These are phyloP conservation scores for Trametes meyenii DNA, from an alignment of 768 basidiomycete genomes.

Conservation along the genomic window DNA sequence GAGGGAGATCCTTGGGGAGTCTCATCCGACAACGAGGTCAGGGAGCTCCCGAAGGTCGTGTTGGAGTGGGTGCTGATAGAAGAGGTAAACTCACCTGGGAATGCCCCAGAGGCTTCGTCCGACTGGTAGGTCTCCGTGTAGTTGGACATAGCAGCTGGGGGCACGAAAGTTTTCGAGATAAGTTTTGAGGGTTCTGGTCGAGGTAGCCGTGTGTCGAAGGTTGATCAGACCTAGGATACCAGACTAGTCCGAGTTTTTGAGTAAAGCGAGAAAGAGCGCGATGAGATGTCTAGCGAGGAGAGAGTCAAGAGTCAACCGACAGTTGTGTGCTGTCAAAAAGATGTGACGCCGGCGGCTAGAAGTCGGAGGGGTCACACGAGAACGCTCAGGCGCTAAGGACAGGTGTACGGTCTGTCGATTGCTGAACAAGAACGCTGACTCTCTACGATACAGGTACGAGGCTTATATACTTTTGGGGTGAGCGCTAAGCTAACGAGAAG, in stretches of 20 bases:
- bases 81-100: not conserved
- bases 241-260: not conserved
- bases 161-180: not conserved
- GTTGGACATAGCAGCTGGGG: not conserved
- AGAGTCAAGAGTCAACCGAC: too few relatives aligned
- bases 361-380: not conserved
- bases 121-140: not conserved
- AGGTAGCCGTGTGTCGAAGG: not conserved
- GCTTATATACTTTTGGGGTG: not conserved
- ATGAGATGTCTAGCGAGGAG: not conserved
- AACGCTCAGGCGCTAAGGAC: conserved; percentile 8
- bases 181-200: not conserved
- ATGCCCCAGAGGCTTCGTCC: not conserved
- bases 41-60: not conserved
- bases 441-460: not conserved
- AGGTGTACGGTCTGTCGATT: not conserved
- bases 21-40: not conserved
- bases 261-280: too few relatives aligned
- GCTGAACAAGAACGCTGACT: not conserved
- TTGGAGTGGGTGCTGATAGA: not conserved
- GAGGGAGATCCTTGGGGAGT: not conserved
- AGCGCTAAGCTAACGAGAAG: not conserved
- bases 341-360: conserved; percentile 5
- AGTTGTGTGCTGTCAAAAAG: conserved; percentile 6
- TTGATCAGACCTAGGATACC: conserved; percentile 2